Evolutionary conservation across 2,329 filamentous ascomycete genomes (phyloP).

Genomic region (Verticillium nonalfalfae): DNA sequence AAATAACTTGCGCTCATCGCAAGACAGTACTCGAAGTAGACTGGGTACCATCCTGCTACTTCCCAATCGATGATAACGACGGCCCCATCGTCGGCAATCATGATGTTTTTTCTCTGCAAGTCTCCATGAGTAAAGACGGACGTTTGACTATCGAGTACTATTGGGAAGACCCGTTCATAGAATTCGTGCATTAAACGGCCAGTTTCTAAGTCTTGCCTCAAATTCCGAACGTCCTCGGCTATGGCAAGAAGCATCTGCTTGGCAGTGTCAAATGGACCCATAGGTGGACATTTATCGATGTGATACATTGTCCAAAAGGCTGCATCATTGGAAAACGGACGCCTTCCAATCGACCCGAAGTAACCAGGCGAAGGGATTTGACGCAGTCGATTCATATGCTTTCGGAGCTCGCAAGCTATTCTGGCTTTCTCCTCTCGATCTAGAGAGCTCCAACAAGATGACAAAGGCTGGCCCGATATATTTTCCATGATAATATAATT

Average conservation of each 20-base stretch:
- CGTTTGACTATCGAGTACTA: neutral
- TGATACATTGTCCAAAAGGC: neutral
- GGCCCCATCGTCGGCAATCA: slow-evolving; percentile 7
- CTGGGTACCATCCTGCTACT: slow-evolving; percentile 15
- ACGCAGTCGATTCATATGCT: neutral
- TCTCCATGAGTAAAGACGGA: slow-evolving; percentile 15
- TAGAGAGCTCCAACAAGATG: neutral
- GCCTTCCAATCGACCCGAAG: neutral
- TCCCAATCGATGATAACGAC: slow-evolving; percentile 16
- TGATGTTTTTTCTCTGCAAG: slow-evolving; percentile 16
- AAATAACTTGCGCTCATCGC: slow-evolving; percentile 10
- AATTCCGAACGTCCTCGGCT: neutral
- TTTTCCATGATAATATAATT: neutral
- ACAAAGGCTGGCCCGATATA: neutral
- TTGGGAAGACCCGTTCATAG: neutral
- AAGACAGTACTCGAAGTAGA: slow-evolving; percentile 16
- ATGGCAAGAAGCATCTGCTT: neutral
- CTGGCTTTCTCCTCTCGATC: neutral
- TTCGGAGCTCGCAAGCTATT: neutral
- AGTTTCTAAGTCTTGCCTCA: neutral
- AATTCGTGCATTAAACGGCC: neutral
- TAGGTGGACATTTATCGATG: neutral
- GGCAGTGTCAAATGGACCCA: neutral
- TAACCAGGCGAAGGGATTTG: slow-evolving; percentile 2
- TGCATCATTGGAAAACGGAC: neutral